Evolutionary conservation across 805 yeast genomes (phyloP), one percentile per base, ranked within the genome.

Genomic region (Candida nonsorbophila): DNA sequence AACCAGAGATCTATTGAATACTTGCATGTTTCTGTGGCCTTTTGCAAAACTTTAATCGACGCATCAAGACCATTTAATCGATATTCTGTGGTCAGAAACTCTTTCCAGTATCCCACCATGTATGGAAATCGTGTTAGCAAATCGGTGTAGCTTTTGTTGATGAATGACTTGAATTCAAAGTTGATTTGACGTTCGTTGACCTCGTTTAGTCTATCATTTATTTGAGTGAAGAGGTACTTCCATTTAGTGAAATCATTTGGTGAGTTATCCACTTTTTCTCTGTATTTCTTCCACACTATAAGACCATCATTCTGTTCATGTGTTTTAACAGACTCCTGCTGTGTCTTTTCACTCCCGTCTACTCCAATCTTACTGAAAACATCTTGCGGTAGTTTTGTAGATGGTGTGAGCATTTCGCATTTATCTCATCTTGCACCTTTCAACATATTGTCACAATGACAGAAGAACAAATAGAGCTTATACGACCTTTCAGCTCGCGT

Each of bases 1-100:
- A 64, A 44, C 90, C 90, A 82, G 1, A 83, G 53, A 9, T 75
- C 82, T n/a, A 80, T 39, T 4, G 82, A 75, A 20, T 60, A 56
- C 2, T 84, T 84, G 38, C 71, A 75, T 0, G 59, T 53, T 5
- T 56, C 58, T 5, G 78, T 65, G 0, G 78, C 63, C 19, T 53
- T 45, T 29, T 58, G 55, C 24, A 79, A 42, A 0, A 72, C 53
- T 3, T 50, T 48, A 2, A 77, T 53, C 2, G 84, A 75, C 1
- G 62, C 61, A 3, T 66, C 60, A 2, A 70, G 46, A 0, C 86
- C 87, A 38, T 66, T 64, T 22, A 78, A 34, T 37, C 78, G 75
- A 37, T 69, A 76, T 33, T 68, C 73, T 2, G 80, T 45, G 0
- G 77, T 62, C 33, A 70, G 70, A 46, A 66, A 79, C 31, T 67